Percentiles rank a stretch among this genome's conserved stretches.
Conservation (phyloP, 1,284 basidiomycete species). For the Ceratobasidium sp. region DNA sequence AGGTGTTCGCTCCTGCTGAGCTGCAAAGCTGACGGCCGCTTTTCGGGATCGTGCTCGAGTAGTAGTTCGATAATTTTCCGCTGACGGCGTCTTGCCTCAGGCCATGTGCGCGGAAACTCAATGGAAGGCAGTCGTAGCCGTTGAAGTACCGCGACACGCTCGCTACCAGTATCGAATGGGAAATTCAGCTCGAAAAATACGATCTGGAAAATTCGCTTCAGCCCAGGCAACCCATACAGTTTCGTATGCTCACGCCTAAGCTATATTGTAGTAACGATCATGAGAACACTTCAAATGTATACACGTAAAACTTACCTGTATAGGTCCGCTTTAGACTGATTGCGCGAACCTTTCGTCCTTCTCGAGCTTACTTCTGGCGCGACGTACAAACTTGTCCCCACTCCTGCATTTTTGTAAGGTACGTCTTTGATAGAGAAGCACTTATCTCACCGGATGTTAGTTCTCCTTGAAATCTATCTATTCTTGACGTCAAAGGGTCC, state of each 20-base stretch:
- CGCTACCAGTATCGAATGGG: slow-evolving; percentile 84
- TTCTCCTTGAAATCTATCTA: slow-evolving; percentile 61
- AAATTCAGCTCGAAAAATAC: slow-evolving; percentile 99
- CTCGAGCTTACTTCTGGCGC: slow-evolving; percentile 78
- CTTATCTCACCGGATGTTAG: slow-evolving; percentile 72
- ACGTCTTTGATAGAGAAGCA: slow-evolving; percentile 27
- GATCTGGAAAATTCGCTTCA: slow-evolving; percentile 62
- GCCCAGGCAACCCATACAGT: not conserved
- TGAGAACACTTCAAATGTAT: not conserved
- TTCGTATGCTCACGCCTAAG: slow-evolving; percentile 23
- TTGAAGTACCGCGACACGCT: slow-evolving; percentile 85
- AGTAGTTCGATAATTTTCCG: slow-evolving; percentile 82
- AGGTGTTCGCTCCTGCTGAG: slow-evolving; percentile 83
- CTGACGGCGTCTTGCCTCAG: slow-evolving; percentile 68
- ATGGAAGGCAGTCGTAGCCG: slow-evolving; percentile 77
- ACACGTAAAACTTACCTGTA: slow-evolving; percentile 86
- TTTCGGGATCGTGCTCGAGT: slow-evolving; percentile 84
- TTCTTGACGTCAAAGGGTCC: slow-evolving; percentile 59
- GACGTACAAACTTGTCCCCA: slow-evolving; percentile 93
- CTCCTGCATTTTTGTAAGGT: slow-evolving; percentile 62
- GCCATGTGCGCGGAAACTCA: slow-evolving; percentile 82
- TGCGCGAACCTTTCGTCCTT: slow-evolving; percentile 66
- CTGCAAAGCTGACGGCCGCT: slow-evolving; percentile 85
- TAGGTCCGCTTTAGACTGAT: slow-evolving; percentile 88
- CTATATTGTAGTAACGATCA: slow-evolving; percentile 5